Conservation (phyloP, 805 yeast species). For the Alloascoidea hylecoeti region DNA sequence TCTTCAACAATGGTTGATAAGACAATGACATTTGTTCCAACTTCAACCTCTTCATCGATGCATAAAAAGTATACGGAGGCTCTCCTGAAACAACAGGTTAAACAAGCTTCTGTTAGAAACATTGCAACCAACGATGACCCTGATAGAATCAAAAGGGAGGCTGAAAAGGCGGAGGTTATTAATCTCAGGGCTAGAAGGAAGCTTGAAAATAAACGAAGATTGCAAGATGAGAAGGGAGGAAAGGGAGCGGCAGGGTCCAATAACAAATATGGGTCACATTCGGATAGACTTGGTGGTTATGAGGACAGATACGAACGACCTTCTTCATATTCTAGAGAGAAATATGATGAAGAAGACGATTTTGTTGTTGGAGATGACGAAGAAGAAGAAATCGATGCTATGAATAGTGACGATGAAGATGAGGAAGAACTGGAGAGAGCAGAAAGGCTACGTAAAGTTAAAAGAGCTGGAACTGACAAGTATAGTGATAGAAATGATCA, state of each 20-base stretch:
- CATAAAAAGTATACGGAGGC: constrained; percentile 58
- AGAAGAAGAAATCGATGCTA: constrained; percentile 9
- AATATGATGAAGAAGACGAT: constrained; percentile 20
- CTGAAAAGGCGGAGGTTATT: constrained; percentile 22
- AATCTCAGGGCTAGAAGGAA: constrained; percentile 23
- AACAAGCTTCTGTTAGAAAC: constrained; percentile 17
- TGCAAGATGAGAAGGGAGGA: constrained; percentile 11
- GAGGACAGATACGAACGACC: constrained; percentile 11
- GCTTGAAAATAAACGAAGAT: constrained; percentile 21
- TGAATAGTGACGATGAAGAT: constrained; percentile 12
- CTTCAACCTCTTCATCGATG: constrained; percentile 77
- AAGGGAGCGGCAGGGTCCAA: constrained; percentile 6
- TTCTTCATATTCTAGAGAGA: constrained; percentile 8
- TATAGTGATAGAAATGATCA: constrained; percentile 7
- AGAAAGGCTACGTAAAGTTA: constrained; percentile 14
- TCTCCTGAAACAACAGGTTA: constrained; percentile 16
- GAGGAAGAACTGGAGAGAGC: constrained; percentile 19
- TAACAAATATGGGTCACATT: constrained; percentile 3
- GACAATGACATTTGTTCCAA: constrained; percentile 67
- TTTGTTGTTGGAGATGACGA: constrained; percentile 16
- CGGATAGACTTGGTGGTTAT: constrained; percentile 6
- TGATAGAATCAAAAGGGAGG: constrained; percentile 26
- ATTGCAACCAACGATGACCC: constrained; percentile 27
- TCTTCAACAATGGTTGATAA: constrained; percentile 52
- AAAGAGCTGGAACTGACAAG: constrained; percentile 13